Base-by-base conservation (phyloP, 2,329 filamentous ascomycete species). In the Rhexocercosporidium sp. region DNA sequence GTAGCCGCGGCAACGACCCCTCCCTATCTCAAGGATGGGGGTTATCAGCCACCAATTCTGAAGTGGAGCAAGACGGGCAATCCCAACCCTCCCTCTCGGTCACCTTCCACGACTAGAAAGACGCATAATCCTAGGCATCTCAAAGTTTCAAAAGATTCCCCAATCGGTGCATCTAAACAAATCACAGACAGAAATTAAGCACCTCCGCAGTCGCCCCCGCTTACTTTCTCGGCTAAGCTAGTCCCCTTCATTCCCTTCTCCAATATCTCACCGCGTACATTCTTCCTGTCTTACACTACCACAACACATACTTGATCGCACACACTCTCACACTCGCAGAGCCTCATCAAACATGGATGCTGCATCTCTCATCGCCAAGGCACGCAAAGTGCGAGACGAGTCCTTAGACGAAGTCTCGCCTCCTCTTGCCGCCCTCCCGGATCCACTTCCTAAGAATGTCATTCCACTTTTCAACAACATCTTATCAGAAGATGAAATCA, bases 361-460 rank as follows among this genome's bases (percentile, higher is more conserved):
- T 14, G 44, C 63, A 37, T 51, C 62, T 22, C 63, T 67, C 20
- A 67, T 71, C 27, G 51, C 68, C 62, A 41, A 66, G 39, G 69
- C 65, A 25, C 49, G 66, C 20, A 44, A 56, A 20, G 41, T 69
- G 29, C 70, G 69, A 2, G 69, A 72, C 41, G 53, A 46, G 22
- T 72, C 69, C 9, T 20, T 70, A 9, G 53, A 64, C 31, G 39
- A 62, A 9, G 51, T 72, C 59, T 56, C 68, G 12, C 70, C 67
- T 29, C 59, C 68, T 5, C 64, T 72, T n/a, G 56, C 64, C 12
- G 22, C 34, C 6, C 62, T 67, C 18, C 68, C 66, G 14, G 39
- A 64, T 25, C 61, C 66, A 22, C 59, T 64, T 7, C 66, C 70
- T 0, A 70, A 69, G 34, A 70, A 72, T 51, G 68, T 70, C 46